Evolutionary conservation across 2,329 filamentous ascomycete species (phyloP).

Genomic region (Aspergillus luchuensis): DNA sequence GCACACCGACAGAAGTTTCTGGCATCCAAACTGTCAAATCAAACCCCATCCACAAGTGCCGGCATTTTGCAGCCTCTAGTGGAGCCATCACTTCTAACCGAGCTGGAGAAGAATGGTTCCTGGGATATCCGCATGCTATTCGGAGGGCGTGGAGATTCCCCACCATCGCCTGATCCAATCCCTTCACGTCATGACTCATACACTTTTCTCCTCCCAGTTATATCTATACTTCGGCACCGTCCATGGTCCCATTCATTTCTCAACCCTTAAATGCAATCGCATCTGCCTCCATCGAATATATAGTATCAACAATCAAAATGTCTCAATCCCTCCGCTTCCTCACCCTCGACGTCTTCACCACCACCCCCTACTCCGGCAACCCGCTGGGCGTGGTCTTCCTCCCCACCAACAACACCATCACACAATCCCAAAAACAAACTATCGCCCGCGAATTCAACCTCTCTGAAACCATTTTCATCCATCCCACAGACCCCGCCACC

Average conservation of each 20-base stretch:
- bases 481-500: slow-evolving; percentile 28
- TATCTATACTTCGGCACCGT: background rate
- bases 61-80: too few species aligned
- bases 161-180: background rate
- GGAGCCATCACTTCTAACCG: background rate
- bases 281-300: too few species aligned
- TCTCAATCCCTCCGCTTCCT: slow-evolving; percentile 8
- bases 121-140: background rate
- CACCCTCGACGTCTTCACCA: slow-evolving; percentile 47
- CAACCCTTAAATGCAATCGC: background rate
- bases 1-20: too few species aligned
- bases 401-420: slow-evolving; percentile 34
- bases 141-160: background rate
- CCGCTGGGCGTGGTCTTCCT: slow-evolving; percentile 59
- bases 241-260: background rate
- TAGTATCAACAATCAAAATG: background rate
- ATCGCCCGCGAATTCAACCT: slow-evolving; percentile 61
- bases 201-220: background rate
- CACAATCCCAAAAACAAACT: slow-evolving; percentile 54
- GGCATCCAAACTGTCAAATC: too few species aligned
- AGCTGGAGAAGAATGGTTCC: background rate
- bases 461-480: slow-evolving; percentile 60
- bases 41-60: too few species aligned
- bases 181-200: background rate
- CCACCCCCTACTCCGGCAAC: slow-evolving; percentile 51